Percentiles rank a stretch among this genome's conserved stretches.
Conservation (phyloP, 352 stramenopile species). For the Phytophthora vignae region DNA sequence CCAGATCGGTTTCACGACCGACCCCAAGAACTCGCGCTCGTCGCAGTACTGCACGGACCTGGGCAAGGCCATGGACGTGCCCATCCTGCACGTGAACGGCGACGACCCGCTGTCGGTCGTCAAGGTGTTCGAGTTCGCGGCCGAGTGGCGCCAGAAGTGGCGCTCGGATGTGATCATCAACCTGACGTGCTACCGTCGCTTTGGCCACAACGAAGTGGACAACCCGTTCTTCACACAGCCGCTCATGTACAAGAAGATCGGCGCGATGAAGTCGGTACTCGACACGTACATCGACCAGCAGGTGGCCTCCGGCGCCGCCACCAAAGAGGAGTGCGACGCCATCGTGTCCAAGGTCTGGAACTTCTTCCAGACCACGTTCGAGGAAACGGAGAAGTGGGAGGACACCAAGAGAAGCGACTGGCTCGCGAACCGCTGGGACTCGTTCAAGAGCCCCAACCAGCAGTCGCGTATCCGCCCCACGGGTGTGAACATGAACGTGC, state of each 20-base stretch:
- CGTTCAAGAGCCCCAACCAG: constrained; percentile 97
- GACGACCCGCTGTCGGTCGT: constrained; percentile 94
- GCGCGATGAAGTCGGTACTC: constrained; percentile 91
- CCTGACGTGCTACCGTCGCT: constrained; percentile 97
- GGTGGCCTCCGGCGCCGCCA: constrained; percentile 48
- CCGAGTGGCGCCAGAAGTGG: constrained; percentile 81
- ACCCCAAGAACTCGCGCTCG: constrained; percentile 93
- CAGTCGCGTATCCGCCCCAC: constrained; percentile 92
- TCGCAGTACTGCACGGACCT: constrained; percentile 97
- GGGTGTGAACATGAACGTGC: constrained; percentile 92
- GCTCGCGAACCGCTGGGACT: constrained; percentile 95
- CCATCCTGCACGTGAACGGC: constrained; percentile 94
- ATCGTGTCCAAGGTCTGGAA: constrained; percentile 89
- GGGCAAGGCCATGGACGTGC: constrained; percentile 96
- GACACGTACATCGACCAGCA: constrained; percentile 89
- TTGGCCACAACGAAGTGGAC: constrained; percentile 99
- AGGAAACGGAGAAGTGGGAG: constrained; percentile 94
- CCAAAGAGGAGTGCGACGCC: constrained; percentile 90
- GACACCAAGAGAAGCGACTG: constrained; percentile 94
- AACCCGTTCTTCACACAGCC: constrained; percentile 99
- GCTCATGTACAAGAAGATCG: constrained; percentile 97
- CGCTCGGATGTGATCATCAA: constrained; percentile 97
- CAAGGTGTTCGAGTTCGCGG: constrained; percentile 91
- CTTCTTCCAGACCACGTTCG: constrained; percentile 93
- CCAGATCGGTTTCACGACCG: constrained; percentile 97